Conservation (phyloP, 208 protist genomes). For the Trichomonas gallinae region DNA sequence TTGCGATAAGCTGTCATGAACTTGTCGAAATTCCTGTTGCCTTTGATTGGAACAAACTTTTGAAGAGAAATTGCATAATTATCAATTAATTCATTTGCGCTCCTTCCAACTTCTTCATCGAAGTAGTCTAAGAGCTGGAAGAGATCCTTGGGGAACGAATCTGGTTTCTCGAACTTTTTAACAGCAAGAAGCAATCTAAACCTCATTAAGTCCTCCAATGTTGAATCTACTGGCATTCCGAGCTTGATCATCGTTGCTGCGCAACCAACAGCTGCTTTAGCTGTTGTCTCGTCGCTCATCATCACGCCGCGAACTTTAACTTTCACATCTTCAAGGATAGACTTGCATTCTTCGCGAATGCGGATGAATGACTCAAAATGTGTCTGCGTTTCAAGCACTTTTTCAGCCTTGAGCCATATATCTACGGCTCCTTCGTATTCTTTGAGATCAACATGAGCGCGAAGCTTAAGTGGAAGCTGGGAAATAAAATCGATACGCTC, state of each 20-base stretch:
- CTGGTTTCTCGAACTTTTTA: neutral
- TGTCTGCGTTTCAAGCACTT: neutral
- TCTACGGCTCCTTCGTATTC: neutral
- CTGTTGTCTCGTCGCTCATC: neutral
- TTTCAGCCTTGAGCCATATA: slow-evolving; percentile 4
- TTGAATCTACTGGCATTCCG: neutral
- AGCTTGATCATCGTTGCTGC: neutral
- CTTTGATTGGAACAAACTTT: neutral
- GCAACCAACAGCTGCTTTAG: neutral
- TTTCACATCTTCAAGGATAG: neutral
- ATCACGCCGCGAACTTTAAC: neutral
- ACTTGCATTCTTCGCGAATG: neutral
- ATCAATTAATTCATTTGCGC: neutral
- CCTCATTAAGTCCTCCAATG: neutral
- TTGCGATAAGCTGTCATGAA: neutral
- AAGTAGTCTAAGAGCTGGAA: neutral
- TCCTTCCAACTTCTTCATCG: neutral
- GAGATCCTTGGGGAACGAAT: neutral
- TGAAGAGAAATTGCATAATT: neutral
- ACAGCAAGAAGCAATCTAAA: neutral
- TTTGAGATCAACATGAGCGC: neutral
- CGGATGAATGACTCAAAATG: neutral
- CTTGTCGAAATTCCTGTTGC: neutral
- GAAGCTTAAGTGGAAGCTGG: neutral
- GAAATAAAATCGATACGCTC: slow-evolving; percentile 21